Evolutionary conservation across 148 eudicot genomes (phyloP), one percentile per base, ranked within the genome.

Genomic region (Rheum nobile): DNA sequence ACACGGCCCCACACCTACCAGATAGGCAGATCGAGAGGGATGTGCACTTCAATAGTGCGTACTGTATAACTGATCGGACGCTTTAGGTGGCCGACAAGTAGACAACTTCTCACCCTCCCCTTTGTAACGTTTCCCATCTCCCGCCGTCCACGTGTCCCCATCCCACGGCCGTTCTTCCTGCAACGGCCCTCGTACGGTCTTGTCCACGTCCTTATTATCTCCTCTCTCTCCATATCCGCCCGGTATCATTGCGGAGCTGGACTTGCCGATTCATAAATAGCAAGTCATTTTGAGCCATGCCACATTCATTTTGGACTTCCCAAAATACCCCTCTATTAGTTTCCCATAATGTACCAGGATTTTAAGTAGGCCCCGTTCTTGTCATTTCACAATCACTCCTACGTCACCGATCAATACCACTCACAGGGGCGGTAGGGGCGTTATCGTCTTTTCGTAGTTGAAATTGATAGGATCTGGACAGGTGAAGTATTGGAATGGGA

Each of bases 1-100:
- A 16, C n/a, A 6, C 39, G 65, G 4, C 65, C 65, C 65, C 65
- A 10, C 31, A 8, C 4, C 34, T 24, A 24, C 32, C 65, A 57
- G n/a, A n/a, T n/a, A n/a, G n/a, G n/a, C n/a, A n/a, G n/a, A n/a
- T n/a, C 8, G 47, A 29, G 67, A 29, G 37, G 37, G 67, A 28
- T 61, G 35, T 29, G 70, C 41, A 65, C 70, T 31, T 65, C 41
- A 24, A 65, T 34, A 65, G 41, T 32, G 70, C 41, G 39, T 16
- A 24, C 61, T 31, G 32, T 9, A 24, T 26, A 59, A 26, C 67
- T 29, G 70, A 26, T 65, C 70, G 5, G 13, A 28, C 35, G 22
- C 70, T 34, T 11, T 32, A 65, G 41, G 70, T 65, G 70, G 70
- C 70, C 70, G 70, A 65, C 70, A 65, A 65, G 19, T 28, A 35